phyloP scores from a whole-genome alignment of 192 early-diverging fungal genomes.

The Piromyces finnis region DNA sequence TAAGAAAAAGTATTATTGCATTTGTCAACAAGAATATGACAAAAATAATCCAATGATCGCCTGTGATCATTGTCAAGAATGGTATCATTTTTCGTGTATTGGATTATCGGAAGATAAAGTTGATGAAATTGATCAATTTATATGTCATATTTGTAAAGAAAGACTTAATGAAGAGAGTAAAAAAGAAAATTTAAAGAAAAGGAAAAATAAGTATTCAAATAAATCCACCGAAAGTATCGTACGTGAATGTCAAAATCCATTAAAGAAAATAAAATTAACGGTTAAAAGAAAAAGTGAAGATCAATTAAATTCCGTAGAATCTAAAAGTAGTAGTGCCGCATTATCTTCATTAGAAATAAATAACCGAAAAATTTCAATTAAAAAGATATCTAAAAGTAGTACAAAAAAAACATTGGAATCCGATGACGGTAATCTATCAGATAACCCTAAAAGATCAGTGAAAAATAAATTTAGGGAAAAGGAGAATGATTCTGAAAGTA shows the following conservation, averaged over 20 bases:
- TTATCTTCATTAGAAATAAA: neutral
- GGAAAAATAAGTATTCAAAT: neutral
- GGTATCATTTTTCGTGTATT: constrained; percentile 63
- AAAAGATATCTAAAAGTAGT: neutral
- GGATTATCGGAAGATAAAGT: constrained; percentile 32
- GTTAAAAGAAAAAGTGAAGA: neutral
- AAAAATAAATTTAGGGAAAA: no score
- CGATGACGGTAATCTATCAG: no score
- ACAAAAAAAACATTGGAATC: neutral
- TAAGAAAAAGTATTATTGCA: constrained; percentile 11
- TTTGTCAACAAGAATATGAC: constrained; percentile 37
- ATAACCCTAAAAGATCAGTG: no score
- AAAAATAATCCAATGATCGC: constrained; percentile 48
- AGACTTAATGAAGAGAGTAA: neutral
- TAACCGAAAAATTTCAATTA: neutral
- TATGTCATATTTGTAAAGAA: constrained; percentile 41
- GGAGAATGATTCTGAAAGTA: no score
- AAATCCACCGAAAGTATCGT: neutral
- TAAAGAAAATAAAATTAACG: neutral
- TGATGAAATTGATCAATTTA: constrained; percentile 37
- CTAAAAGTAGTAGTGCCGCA: no score
- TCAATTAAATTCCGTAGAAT: neutral
- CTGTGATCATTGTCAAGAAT: constrained; percentile 54
- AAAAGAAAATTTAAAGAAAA: neutral
- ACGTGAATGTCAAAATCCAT: neutral